Evolutionary conservation across 805 yeast species (phyloP), one percentile per base, ranked within the genome.

Genomic region (Komagataella populi): DNA sequence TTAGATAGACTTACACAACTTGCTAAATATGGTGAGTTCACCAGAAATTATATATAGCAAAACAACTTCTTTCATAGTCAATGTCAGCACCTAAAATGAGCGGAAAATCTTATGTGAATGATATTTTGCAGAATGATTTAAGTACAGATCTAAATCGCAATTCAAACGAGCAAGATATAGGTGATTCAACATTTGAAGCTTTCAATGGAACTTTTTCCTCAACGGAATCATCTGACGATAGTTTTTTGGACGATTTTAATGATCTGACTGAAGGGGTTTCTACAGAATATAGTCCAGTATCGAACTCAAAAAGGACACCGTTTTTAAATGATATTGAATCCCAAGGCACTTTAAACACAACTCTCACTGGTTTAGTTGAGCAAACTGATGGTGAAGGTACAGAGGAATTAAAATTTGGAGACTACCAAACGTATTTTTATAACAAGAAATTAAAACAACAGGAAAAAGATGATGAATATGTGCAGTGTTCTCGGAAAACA

Each of bases 391-490:
- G 63, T 4, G 52, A 55, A 23, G 70, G 64, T 14, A 73, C 71
- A n/a, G 64, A 63, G 1, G 68, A 64, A 23, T 73, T 73, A 48
- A 68, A 65, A 12, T 85, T 84, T 65, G 88, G 88, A 2, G 88
- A 81, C 54, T 83, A 78, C 59, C 77, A 62, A n/a, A 66, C 78
- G 1, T 87, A 87, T 58, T 80, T 87, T 52, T 70, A 68, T 7
- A 72, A 79, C 57, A 87, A 87, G 60, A 71, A 69, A 20, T 55
- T 63, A 23, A 83, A 83, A 59, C 90, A 87, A 54, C 87, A 80
- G 57, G 67, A 68, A 49, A 71, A 75, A 24, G 86, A 80, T 60
- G 71, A 67, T 30, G 70, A 72, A 17, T 80, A 68, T 53, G 61
- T 73, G 1, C 63, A 69, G 39, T 80, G 83, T 36, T 56, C 57